Base-by-base conservation (phyloP, 1,284 basidiomycete genomes). In the Exsudoporus floridanus region DNA sequence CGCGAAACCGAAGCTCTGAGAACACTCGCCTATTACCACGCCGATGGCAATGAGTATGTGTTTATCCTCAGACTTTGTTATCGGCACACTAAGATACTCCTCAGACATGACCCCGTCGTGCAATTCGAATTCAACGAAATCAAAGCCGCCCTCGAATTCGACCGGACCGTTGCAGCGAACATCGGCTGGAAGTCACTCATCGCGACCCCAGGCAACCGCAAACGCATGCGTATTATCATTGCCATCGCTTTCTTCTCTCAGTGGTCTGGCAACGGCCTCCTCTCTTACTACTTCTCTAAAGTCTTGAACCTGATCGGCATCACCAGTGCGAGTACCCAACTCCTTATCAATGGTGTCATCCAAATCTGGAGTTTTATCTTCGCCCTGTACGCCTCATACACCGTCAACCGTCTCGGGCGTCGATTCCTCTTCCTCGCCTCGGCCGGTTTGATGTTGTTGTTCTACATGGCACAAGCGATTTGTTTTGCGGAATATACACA, bases 111-210 rank as follows among this genome's bases (percentile, higher is more conserved):
- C 64, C 80, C 83, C 3, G 78, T 91, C n/a, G 85, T 91, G 35
- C 73, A 80, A 54, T 88, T 84, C 58, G 89, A 92, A 66, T 87
- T 81, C 61, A 77, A 86, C 54, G 89, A 91, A 72, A 91, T 92
- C 74, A 87, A 82, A 71, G 77, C 83, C 13, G 83, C 86, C n/a
- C 79, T 89, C 48, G 79, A 82, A 13, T 77, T 86, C 49, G 88
- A 90, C 58, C 75, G 77, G 40, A 74, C 52, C 55, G 78, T 82
- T 35, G 75, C 78, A 7, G 67, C 76, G 31, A 82, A 81, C 56
- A 68, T 84, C 30, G 83, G 84, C 39, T 90, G 83, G 82, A 78
- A 75, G 57, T 73, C 81, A 0, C 78, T 89, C 55, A 64, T 86
- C 60, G 60, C 70, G 28, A 85, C 78, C 23, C 67, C 74, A 10